Percentiles rank a stretch among this genome's conserved stretches.
phyloP scores from a whole-genome alignment of 2,329 filamentous ascomycete genomes.

The Hortaea werneckii region DNA sequence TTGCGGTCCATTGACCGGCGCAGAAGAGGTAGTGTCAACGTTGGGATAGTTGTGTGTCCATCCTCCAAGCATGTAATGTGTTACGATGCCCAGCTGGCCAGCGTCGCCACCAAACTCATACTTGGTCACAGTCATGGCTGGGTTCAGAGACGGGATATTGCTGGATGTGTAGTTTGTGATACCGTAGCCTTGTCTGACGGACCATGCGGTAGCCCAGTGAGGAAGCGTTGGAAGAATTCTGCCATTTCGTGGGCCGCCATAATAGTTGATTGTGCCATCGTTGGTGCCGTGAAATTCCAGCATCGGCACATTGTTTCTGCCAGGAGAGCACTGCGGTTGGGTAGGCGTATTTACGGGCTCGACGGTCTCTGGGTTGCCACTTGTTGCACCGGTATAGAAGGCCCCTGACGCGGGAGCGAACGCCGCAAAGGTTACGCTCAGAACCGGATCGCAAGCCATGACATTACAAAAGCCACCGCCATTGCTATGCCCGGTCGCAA shows the following conservation, averaged over 20 bases:
- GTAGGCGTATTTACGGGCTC: constrained; percentile 15
- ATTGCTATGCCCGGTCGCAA: constrained; percentile 43
- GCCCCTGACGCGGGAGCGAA: constrained; percentile 40
- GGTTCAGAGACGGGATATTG: constrained; percentile 2
- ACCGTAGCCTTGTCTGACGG: constrained; percentile 23
- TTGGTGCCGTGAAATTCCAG: constrained; percentile 35
- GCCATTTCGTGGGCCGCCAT: constrained; percentile 15
- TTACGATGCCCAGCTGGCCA: constrained; percentile 24
- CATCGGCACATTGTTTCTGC: constrained; percentile 24
- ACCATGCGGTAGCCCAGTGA: constrained; percentile 28
- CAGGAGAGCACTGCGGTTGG: constrained; percentile 12
- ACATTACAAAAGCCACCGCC: constrained; percentile 41
- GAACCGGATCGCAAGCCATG: constrained; percentile 36
- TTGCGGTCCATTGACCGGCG: constrained; percentile 17
- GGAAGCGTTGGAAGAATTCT: constrained; percentile 11
- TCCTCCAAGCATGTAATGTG: constrained; percentile 28
- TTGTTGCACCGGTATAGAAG: constrained; percentile 28
- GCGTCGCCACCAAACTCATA: constrained; percentile 16
- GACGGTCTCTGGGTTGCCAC: constrained; percentile 13
- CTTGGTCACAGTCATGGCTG: constrained; percentile 6
- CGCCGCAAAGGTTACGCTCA: constrained; percentile 36
- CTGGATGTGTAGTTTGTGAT: constrained; percentile 19
- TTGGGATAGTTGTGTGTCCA: constrained; percentile 28
- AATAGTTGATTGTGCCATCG: constrained; percentile 31
- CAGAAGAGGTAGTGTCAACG: constrained; percentile 5